Evolutionary conservation across 1,284 basidiomycete species (phyloP), one percentile per base, ranked within the genome.

Genomic region (Puccinia brachypodii): DNA sequence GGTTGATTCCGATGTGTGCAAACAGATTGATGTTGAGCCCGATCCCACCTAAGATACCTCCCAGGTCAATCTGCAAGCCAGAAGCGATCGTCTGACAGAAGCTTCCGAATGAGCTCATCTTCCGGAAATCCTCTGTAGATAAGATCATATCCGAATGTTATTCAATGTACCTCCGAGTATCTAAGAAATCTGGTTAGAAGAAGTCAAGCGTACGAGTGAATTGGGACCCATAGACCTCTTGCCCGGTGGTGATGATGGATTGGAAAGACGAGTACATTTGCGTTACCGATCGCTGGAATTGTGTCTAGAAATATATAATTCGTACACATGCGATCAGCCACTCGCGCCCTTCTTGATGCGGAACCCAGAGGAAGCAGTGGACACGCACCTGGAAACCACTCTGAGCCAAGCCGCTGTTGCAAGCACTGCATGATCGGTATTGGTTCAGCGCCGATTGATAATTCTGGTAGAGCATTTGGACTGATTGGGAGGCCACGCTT

Each of bases 261-360:
- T 71, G 68, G 31, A 47, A 71, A 16, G 68, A 71, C 4, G 8
- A 44, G 16, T 47, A 71, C 68, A 71, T 71, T n/a, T 13, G 14
- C 11, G 42, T 47, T 14, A 71, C n/a, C 3, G 68, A 47, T 47
- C 28, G 40, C 68, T 71, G 42, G 42, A 71, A 47, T 47, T 71
- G 68, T 3, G 68, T 71, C 68, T 64, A 19, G 7, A 33, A 13
- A 33, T 1, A 14, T 8, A 0, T 8, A 47, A 50, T 31, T 31
- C 2, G 47, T 28, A 47, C 4, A 44, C 2, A 64, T 33, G 62
- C 3, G 2, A 33, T 71, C 40, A 44, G 44, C n/a, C n/a, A 28
- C 44, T 22, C 36, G n/a, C 0, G 68, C 13, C 9, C 2, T 14
- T 2, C 13, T n/a, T 13, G 19, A 64, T 62, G 8, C 33, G 38